phyloP scores from a whole-genome alignment of 2,329 filamentous ascomycete genomes.

The Cytospora paraplurivora region DNA sequence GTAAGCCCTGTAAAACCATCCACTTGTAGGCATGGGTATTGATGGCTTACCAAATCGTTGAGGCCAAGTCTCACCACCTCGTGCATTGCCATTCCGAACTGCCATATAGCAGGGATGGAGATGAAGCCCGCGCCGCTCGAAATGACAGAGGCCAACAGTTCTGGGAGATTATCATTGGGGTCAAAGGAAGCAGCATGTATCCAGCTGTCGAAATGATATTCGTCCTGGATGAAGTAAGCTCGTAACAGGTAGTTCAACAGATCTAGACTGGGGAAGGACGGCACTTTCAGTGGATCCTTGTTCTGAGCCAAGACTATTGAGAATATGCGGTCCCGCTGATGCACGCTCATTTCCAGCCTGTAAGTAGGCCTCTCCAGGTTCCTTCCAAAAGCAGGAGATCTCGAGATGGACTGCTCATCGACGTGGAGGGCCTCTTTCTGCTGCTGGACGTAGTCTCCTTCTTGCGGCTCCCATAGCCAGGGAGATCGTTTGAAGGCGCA shows the following conservation, averaged over 20 bases:
- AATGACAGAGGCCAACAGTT: constrained; percentile 34
- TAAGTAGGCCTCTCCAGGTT: constrained; percentile 25
- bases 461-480: constrained; percentile 40
- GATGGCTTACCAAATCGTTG: constrained; percentile 34
- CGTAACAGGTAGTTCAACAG: constrained; percentile 36
- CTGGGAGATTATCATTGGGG: constrained; percentile 32
- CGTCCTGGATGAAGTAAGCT: constrained; percentile 35
- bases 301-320: constrained; percentile 33
- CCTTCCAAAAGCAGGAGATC: constrained; percentile 29
- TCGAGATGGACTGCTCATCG: constrained; percentile 32
- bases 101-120: constrained; percentile 35
- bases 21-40: constrained; percentile 23
- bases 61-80: constrained; percentile 43
- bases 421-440: constrained; percentile 33
- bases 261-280: constrained; percentile 36
- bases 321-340: constrained; percentile 35
- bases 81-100: constrained; percentile 42
- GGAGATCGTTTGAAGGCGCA: constrained; percentile 40
- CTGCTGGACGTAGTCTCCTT: constrained; percentile 34
- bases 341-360: constrained; percentile 31
- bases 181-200: constrained; percentile 35
- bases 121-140: constrained; percentile 34
- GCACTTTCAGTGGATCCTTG: constrained; percentile 31
- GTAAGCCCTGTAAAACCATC: constrained; percentile 32
- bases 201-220: constrained; percentile 35